Evolutionary conservation across 2,329 filamentous ascomycete species (phyloP).

Genomic region (Fusarium staphyleae): DNA sequence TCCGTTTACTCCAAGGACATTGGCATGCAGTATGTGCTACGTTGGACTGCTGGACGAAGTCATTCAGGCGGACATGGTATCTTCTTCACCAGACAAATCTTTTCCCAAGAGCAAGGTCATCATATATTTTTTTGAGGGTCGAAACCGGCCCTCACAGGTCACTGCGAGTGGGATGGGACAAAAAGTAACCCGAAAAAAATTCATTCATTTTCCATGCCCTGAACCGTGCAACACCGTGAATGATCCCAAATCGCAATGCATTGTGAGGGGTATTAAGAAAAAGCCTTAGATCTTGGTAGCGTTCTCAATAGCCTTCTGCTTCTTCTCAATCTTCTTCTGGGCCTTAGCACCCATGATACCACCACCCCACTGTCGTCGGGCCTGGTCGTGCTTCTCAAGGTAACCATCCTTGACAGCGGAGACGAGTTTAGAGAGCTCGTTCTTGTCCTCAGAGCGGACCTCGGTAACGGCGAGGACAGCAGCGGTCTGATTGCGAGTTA

Average conservation of each 20-base stretch:
- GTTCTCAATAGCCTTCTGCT: slow-evolving; percentile 89
- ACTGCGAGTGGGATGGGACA: slow-evolving; percentile 41
- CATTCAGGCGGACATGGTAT: neutral
- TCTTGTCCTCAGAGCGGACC: slow-evolving; percentile 98
- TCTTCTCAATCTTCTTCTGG: slow-evolving; percentile 78
- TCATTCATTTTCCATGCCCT: slow-evolving; percentile 53
- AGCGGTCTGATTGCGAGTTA: slow-evolving; percentile 76
- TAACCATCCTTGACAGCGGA: slow-evolving; percentile 98
- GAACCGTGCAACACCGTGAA: slow-evolving; percentile 51
- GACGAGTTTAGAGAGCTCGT: slow-evolving; percentile 95
- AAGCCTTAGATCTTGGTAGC: slow-evolving; percentile 93
- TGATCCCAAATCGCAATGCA: slow-evolving; percentile 51
- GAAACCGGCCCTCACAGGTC: slow-evolving; percentile 37
- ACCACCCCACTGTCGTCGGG: slow-evolving; percentile 95
- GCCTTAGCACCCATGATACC: slow-evolving; percentile 99
- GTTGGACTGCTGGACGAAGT: too few relatives aligned
- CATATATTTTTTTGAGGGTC: slow-evolving; percentile 50
- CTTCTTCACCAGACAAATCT: slow-evolving; percentile 22
- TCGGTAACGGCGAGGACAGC: slow-evolving; percentile 95
- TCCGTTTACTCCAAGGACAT: too few relatives aligned
- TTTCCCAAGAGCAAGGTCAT: slow-evolving; percentile 41
- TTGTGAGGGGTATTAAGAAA: slow-evolving; percentile 49
- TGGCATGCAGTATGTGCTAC: too few relatives aligned
- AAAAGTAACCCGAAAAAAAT: slow-evolving; percentile 48
- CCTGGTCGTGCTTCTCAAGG: slow-evolving; percentile 92